Evolutionary conservation across 2,329 filamentous ascomycete genomes (phyloP).

Genomic region (Exophiala calicioides): DNA sequence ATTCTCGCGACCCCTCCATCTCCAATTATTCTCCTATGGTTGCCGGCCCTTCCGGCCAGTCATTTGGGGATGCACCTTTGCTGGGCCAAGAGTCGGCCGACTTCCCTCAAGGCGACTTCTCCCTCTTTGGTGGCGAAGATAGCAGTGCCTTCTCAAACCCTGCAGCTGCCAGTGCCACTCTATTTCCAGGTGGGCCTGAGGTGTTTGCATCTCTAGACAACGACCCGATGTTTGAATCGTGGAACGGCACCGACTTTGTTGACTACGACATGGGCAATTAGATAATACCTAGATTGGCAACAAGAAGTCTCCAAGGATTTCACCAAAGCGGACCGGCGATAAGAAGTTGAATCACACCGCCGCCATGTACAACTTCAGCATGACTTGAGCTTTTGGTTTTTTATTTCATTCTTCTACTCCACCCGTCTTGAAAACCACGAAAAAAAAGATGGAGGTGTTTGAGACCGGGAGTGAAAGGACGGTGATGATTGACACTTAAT

Average conservation of each 20-base stretch:
- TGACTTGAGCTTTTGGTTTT: background rate
- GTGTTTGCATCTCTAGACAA: constrained; percentile 25
- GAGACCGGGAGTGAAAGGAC: constrained; percentile 13
- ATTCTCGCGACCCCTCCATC: constrained; percentile 31
- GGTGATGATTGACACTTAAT: constrained; percentile 6
- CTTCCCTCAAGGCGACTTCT: constrained; percentile 28
- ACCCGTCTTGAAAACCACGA: constrained; percentile 20
- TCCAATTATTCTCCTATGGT: constrained; percentile 29
- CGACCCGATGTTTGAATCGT: constrained; percentile 25
- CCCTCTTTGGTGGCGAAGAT: constrained; percentile 26
- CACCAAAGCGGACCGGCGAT: background rate
- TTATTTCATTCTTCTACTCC: constrained; percentile 20
- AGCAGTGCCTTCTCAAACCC: constrained; percentile 29
- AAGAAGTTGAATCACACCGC: background rate
- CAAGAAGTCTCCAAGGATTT: constrained; percentile 2
- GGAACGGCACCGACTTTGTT: constrained; percentile 22
- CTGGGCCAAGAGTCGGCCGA: constrained; percentile 19
- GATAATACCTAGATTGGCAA: constrained; percentile 7
- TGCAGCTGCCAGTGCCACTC: constrained; percentile 26
- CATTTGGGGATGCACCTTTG: constrained; percentile 19
- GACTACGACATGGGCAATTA: constrained; percentile 27
- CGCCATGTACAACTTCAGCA: constrained; percentile 7
- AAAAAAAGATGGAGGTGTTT: constrained; percentile 27
- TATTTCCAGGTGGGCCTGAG: constrained; percentile 29
- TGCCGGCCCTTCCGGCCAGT: constrained; percentile 23